These are phyloP conservation scores for Periglandula ipomoeae DNA, from an alignment of 2,329 filamentous ascomycete genomes.

Conservation along the genomic window DNA sequence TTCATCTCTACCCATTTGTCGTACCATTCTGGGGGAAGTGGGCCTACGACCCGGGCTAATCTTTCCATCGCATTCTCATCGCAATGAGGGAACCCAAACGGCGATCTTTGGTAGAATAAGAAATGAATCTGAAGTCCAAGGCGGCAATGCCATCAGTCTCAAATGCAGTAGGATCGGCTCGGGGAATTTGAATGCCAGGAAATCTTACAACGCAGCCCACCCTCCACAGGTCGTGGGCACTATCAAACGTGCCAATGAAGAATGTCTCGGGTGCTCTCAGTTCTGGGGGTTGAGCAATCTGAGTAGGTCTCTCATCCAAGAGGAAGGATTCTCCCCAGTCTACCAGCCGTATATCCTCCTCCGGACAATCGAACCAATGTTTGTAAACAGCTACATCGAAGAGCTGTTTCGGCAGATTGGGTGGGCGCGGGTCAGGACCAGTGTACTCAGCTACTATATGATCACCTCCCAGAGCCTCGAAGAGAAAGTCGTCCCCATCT, in stretches of 20 bases:
- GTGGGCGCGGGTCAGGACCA: not conserved
- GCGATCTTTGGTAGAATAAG: not conserved
- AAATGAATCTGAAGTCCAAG: not conserved
- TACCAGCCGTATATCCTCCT: constrained; percentile 7
- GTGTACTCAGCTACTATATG: not conserved
- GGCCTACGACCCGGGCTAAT: not conserved
- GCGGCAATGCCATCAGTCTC: not conserved
- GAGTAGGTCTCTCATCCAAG: not conserved
- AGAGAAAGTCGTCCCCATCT: not conserved
- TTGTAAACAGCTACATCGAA: not conserved
- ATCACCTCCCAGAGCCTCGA: not conserved
- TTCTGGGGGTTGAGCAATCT: not conserved
- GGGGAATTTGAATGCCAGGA: not conserved
- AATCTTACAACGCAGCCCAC: constrained; percentile 7
- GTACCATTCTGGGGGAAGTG: constrained; percentile 1
- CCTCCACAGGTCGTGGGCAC: constrained; percentile 8
- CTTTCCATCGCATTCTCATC: not conserved
- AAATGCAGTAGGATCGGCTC: not conserved
- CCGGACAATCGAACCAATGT: not conserved
- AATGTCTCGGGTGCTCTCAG: constrained; percentile 7
- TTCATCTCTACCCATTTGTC: not conserved
- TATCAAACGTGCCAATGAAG: constrained; percentile 4
- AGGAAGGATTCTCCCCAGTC: constrained; percentile 10
- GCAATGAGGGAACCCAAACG: not conserved
- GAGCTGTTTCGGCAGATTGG: not conserved